Evolutionary conservation across 352 stramenopile genomes (phyloP), one percentile per base, ranked within the genome.

Genomic region (Phytophthora litchii): DNA sequence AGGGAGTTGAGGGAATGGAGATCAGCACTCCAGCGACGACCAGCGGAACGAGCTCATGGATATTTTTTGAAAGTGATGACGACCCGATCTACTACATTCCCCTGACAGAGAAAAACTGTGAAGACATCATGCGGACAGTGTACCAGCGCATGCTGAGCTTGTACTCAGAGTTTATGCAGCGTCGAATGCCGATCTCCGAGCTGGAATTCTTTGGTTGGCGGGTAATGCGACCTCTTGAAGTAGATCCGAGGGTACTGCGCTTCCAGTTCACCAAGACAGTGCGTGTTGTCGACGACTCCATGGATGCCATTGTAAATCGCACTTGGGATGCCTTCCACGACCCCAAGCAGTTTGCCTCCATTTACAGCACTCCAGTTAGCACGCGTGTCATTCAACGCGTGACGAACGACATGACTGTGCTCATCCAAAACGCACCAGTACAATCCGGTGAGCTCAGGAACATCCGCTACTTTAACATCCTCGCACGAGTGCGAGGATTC

Each of bases 261-360:
- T 79, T 79, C 71, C 71, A 80, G 48, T 74, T 80, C 48, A 70
- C 60, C n/a, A 80, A 80, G 64, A 73, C 54, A 3, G 55, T 67
- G 14, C 67, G 63, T 6, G 42, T 69, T 7, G 34, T 77, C 8
- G 53, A 64, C 1, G 71, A 80, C 45, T 67, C 64, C 2, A 80
- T 80, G 71, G 64, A 74, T 52, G 61, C 19, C 45, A 80, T 74
- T 54, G 55, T 80, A 16, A 62, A 80, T 36, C 71, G 71, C 29
- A 80, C 71, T 5, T 80, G 71, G 67, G 45, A 49, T 35, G 67
- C 67, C 13, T 80, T 80, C 53, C 59, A 76, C 52, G 59, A 72
- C 55, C 63, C 71, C 6, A 61, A 51, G 20, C 67, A 63, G 35
- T 80, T 70, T 49, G 71, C 71, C 9, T 67, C 58, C 35, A 80